Evolutionary conservation across 192 early-diverging fungal species (phyloP).

Genomic region (Phycomyces blakesleeanus): DNA sequence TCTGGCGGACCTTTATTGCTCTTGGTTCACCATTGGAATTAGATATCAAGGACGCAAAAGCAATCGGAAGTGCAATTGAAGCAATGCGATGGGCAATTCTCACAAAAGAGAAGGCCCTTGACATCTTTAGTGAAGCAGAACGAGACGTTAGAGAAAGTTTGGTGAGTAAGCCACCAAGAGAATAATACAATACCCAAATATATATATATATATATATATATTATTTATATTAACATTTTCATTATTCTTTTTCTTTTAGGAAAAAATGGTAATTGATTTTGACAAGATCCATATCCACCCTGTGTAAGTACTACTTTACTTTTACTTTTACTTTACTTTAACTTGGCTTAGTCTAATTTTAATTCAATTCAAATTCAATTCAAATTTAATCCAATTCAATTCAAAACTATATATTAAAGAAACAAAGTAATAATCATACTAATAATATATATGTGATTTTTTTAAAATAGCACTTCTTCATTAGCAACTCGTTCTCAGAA

Average conservation of each 20-base stretch:
- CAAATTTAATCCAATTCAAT: too few species aligned
- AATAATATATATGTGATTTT: too few species aligned
- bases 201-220: too few species aligned
- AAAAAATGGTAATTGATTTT: conserved; percentile 11
- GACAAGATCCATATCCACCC: background rate
- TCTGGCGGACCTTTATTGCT: conserved; percentile 30
- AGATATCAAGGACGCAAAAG: conserved; percentile 18
- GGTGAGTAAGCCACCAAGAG: too few species aligned
- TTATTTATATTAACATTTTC: background rate
- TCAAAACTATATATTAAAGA: too few species aligned
- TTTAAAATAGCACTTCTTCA: background rate
- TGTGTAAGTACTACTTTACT: conserved; percentile 12
- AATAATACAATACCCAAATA: too few species aligned
- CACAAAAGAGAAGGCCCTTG: background rate
- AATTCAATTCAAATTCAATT: too few species aligned
- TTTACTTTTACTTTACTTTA: background rate
- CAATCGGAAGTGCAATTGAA: conserved; percentile 2
- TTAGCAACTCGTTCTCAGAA: conserved; percentile 6
- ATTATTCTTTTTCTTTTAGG: background rate
- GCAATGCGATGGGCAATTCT: conserved; percentile 15
- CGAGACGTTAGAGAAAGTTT: conserved; percentile 25
- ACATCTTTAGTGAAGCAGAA: conserved; percentile 22
- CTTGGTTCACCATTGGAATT: conserved; percentile 24
- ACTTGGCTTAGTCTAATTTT: background rate
- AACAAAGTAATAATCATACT: too few species aligned